These are phyloP conservation scores for Citrus cavaleriei DNA, from an alignment of 345 rosid species.

Conservation along the genomic window DNA sequence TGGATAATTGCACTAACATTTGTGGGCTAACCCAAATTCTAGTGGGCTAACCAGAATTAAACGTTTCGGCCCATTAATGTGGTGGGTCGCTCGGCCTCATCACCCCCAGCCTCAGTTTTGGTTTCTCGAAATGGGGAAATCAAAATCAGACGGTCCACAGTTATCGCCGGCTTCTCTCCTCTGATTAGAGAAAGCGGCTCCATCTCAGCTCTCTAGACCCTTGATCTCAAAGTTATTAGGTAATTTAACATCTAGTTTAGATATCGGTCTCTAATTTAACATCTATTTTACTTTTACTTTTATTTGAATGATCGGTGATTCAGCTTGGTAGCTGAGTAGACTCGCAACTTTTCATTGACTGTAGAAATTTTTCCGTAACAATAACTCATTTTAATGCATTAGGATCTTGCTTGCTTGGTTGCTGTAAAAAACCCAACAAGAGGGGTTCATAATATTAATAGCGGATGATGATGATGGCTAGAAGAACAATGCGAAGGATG, in stretches of 20 bases:
- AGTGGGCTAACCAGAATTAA: background rate
- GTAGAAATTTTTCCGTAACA: too few relatives aligned
- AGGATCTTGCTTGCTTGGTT: too few relatives aligned
- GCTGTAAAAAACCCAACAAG: too few relatives aligned
- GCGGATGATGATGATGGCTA: slow-evolving; percentile 1
- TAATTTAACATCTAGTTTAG: background rate
- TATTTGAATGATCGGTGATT: too few relatives aligned
- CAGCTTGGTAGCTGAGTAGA: too few relatives aligned
- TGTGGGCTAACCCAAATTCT: background rate
- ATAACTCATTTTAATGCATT: too few relatives aligned
- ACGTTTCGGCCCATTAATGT: background rate
- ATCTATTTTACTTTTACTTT: too few relatives aligned
- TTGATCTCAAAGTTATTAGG: background rate
- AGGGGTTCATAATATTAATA: too few relatives aligned
- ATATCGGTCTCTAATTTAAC: too few relatives aligned
- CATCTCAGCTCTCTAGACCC: background rate
- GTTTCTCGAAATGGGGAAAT: background rate
- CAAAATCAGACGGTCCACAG: background rate
- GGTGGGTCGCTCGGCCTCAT: background rate
- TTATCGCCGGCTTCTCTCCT: background rate
- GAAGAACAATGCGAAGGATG: slow-evolving; percentile 6
- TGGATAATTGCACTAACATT: background rate
- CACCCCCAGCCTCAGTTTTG: background rate
- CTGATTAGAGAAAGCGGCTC: background rate
- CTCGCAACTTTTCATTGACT: too few relatives aligned